Conservation (phyloP, 495 filamentous ascomycete species). For the Podospora tetraspora region DNA sequence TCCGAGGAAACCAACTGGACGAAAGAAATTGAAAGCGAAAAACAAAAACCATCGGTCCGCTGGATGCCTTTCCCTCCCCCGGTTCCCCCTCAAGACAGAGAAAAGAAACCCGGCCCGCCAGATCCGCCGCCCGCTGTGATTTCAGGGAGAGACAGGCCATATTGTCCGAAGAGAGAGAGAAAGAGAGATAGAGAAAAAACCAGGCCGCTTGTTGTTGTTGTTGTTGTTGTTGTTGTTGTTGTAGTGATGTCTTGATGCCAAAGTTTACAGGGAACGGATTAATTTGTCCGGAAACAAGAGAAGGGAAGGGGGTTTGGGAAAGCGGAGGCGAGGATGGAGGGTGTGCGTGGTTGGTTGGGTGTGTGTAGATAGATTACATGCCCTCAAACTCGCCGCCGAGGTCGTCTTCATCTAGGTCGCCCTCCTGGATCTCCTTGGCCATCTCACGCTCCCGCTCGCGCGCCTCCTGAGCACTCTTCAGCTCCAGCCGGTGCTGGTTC, state of each 20-base stretch:
- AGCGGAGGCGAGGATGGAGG: constrained; percentile 1
- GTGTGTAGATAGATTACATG: constrained; percentile 57
- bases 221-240: not conserved
- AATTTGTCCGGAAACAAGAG: constrained; percentile 6
- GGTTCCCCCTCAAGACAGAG: not conserved
- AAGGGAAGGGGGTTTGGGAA: constrained; percentile 6
- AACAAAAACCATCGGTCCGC: not conserved
- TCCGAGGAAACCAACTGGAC: not conserved
- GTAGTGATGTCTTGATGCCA: constrained; percentile 5
- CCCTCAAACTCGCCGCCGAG: constrained; percentile 95
- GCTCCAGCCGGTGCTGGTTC: constrained; percentile 96
- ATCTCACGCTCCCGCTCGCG: constrained; percentile 92
- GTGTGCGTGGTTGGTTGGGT: not conserved
- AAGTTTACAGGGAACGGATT: constrained; percentile 22
- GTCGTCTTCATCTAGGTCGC: constrained; percentile 95
- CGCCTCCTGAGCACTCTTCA: constrained; percentile 97
- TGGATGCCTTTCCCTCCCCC: not conserved
- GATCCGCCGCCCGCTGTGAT: not conserved
- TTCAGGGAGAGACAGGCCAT: not conserved
- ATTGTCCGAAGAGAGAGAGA: not conserved
- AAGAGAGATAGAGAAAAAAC: not conserved
- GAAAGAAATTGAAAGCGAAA: not conserved
- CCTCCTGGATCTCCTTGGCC: constrained; percentile 98
- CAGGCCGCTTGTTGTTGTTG: not conserved
- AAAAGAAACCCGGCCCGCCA: not conserved